phyloP scores from a whole-genome alignment of 1,284 basidiomycete species.

The Ceratobasidium sp. region DNA sequence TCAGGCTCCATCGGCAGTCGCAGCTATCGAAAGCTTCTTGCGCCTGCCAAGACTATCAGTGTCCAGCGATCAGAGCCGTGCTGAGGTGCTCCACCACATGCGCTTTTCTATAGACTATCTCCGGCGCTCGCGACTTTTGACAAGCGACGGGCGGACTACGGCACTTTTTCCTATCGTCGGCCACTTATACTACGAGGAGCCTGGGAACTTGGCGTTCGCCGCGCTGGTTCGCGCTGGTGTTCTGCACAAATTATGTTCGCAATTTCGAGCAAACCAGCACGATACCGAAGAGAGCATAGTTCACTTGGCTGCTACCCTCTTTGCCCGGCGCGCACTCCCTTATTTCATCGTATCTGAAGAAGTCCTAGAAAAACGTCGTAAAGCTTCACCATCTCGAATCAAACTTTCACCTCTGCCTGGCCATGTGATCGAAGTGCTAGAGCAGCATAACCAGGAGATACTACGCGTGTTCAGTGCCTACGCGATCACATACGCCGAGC shows the following conservation, averaged over 20 bases:
- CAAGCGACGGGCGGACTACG: slow-evolving; percentile 67
- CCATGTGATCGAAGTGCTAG: slow-evolving; percentile 61
- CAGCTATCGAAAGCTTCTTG: slow-evolving; percentile 67
- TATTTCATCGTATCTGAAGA: slow-evolving; percentile 59
- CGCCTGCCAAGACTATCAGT: slow-evolving; percentile 71
- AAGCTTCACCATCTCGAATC: slow-evolving; percentile 69
- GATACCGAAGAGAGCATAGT: slow-evolving; percentile 67
- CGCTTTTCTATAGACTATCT: slow-evolving; percentile 81
- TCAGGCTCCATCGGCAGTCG: slow-evolving; percentile 63
- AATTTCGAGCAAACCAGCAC: slow-evolving; percentile 55
- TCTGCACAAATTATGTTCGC: slow-evolving; percentile 68
- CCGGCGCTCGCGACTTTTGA: slow-evolving; percentile 67
- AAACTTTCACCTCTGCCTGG: slow-evolving; percentile 66
- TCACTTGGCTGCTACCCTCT: slow-evolving; percentile 69
- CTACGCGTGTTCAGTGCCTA: slow-evolving; percentile 68
- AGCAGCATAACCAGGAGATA: slow-evolving; percentile 66
- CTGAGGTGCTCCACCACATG: slow-evolving; percentile 73
- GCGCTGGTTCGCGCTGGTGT: slow-evolving; percentile 69
- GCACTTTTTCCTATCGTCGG: slow-evolving; percentile 49
- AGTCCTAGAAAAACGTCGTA: slow-evolving; percentile 58
- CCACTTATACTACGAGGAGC: slow-evolving; percentile 73
- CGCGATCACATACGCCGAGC: slow-evolving; percentile 64
- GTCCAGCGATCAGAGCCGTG: slow-evolving; percentile 65
- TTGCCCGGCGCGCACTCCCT: slow-evolving; percentile 69
- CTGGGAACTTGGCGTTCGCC: slow-evolving; percentile 75